Conservation (phyloP, 768 basidiomycete genomes). For the Mrakia gelida region DNA sequence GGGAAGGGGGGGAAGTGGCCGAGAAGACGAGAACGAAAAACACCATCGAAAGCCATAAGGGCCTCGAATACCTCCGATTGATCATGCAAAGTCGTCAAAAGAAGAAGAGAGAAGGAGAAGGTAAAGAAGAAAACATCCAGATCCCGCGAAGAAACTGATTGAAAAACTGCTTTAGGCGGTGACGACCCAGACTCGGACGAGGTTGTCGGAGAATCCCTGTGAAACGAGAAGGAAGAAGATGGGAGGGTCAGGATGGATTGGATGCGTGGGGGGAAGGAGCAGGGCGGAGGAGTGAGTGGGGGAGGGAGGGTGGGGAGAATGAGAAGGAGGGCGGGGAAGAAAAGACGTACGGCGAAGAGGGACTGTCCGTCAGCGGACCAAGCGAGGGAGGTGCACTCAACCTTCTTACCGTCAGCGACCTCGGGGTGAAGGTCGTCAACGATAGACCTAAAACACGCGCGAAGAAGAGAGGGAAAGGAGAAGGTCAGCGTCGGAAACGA, state of each 20-base stretch:
- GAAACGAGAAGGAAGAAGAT: neutral
- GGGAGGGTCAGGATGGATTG: neutral
- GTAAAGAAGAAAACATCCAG: neutral
- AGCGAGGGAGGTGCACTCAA: slow-evolving; percentile 89
- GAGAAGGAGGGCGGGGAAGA: neutral
- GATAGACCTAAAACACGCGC: slow-evolving; percentile 58
- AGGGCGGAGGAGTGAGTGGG: too few species aligned
- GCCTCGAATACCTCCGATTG: slow-evolving; percentile 20
- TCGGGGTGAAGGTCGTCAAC: slow-evolving; percentile 98
- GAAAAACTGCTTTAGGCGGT: neutral
- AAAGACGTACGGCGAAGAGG: slow-evolving; percentile 60
- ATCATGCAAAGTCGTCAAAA: slow-evolving; percentile 8
- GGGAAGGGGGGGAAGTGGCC: neutral
- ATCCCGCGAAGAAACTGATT: neutral
- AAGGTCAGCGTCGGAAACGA: neutral
- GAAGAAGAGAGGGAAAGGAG: neutral
- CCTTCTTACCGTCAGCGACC: slow-evolving; percentile 63
- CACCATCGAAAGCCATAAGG: slow-evolving; percentile 20
- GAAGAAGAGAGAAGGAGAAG: neutral
- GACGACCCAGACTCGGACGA: slow-evolving; percentile 87
- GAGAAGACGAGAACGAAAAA: slow-evolving; percentile 19
- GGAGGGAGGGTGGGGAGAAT: neutral
- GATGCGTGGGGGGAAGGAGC: neutral
- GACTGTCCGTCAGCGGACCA: slow-evolving; percentile 99
- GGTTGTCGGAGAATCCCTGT: slow-evolving; percentile 50